These are phyloP conservation scores for Tritrichomonas foetus DNA, from an alignment of 208 protist genomes.

Conservation along the genomic window DNA sequence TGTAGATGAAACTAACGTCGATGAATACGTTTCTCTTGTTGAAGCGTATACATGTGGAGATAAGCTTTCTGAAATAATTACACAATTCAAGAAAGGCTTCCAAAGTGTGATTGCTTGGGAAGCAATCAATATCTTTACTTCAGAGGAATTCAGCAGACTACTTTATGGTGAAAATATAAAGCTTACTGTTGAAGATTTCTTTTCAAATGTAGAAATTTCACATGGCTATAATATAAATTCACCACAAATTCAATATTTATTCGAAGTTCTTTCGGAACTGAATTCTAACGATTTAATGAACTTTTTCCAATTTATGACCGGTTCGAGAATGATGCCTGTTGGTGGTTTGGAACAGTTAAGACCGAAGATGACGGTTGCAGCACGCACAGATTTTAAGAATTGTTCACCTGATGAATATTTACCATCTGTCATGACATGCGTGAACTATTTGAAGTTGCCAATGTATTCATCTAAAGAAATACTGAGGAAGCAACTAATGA, in stretches of 20 bases:
- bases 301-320: not conserved
- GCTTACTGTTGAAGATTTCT: not conserved
- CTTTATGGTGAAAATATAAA: not conserved
- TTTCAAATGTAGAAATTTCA: not conserved
- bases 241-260: not conserved
- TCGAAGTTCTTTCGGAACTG: not conserved
- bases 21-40: not conserved
- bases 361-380: not conserved
- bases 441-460: not conserved
- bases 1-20: not conserved
- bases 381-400: not conserved
- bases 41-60: not conserved
- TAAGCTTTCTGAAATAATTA: not conserved
- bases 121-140: not conserved
- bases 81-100: not conserved
- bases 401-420: not conserved
- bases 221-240: not conserved
- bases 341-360: not conserved
- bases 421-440: conserved; percentile 2
- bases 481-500: not conserved
- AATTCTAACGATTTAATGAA: not conserved
- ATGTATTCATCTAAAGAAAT: not conserved
- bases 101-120: not conserved
- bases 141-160: not conserved
- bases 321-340: not conserved